Base-by-base conservation (phyloP, 2,329 filamentous ascomycete genomes). In the Botrytis galanthina region DNA sequence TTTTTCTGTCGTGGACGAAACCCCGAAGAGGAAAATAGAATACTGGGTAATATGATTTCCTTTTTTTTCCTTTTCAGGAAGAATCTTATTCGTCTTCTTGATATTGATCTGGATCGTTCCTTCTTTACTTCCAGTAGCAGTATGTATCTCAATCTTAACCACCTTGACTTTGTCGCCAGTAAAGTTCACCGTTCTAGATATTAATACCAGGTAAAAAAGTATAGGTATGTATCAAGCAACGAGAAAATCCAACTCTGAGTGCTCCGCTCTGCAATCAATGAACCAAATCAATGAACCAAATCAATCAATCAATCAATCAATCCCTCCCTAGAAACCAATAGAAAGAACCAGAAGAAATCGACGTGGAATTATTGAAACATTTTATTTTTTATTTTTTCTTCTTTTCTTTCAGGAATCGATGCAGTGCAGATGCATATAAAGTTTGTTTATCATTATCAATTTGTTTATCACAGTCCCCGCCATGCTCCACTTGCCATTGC, bases 381-480 rank as follows among this genome's bases (percentile, higher is more conserved):
- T 60, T 35, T 59, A 12, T 39, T 1, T 39, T 39, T 2, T 39
- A 37, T 39, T 46, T 46, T 9, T 59, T 59, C 29, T 29, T 9
- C 29, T 59, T 59, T 20, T 35, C 57, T 60, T 61, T 26, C n/a
- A 32, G 20, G 18, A 9, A 46, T 46, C 7, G 14, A 8, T 59
- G 54, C n/a, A 59, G 16, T 8, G 54, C 54, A 32, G 16, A 20
- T 51, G 54, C 54, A 57, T 26, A 35, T 22, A 37, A 60, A 61
- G 32, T 61, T 61, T 61, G 32, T 61, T 42, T 62, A 42, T 62
- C 35, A 39, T 62, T 62, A 61, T 61, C 32, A 37, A 39, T 62
- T 39, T 39, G 60, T 62, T 42, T 42, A 42, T 62, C 32, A 10
- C 22, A 8, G 26, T 61, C 59, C 22, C 59, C 59, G 48, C 60